Percentiles rank a stretch among this genome's conserved stretches.
These are phyloP conservation scores for Amauroascus niger DNA, from an alignment of 2,329 filamentous ascomycete species.

Conservation along the genomic window DNA sequence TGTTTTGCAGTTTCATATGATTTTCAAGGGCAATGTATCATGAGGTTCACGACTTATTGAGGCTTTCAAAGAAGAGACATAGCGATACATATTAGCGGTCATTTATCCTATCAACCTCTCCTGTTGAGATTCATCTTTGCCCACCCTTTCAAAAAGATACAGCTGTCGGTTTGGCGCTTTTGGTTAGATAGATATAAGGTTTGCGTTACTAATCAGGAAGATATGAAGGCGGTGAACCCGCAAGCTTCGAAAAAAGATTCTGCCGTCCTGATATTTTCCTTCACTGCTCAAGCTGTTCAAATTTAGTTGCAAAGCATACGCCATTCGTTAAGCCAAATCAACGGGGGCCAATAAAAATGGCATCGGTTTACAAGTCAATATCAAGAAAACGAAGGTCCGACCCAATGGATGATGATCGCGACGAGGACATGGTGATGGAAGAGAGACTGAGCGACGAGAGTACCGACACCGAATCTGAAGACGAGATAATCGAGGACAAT, in stretches of 20 bases:
- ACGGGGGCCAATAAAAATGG: slow-evolving; percentile 32
- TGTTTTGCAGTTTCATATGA: not conserved
- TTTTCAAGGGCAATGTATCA: not conserved
- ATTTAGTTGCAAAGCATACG: not conserved
- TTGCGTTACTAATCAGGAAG: not conserved
- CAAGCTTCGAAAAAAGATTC: slow-evolving; percentile 8
- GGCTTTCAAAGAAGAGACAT: not conserved
- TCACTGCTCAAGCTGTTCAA: not conserved
- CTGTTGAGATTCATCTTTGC: no score
- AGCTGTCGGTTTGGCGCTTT: no score
- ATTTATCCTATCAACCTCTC: slow-evolving; percentile 3
- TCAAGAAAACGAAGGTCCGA: slow-evolving; percentile 27
- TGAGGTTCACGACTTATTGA: not conserved
- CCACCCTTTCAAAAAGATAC: no score
- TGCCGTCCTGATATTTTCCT: not conserved
- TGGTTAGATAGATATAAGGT: no score
- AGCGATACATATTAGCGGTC: not conserved
- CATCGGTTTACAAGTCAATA: slow-evolving; percentile 49
- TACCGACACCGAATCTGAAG: slow-evolving; percentile 39
- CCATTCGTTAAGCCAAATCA: not conserved
- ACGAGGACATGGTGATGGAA: slow-evolving; percentile 17
- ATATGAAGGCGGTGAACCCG: not conserved
- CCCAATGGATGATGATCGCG: slow-evolving; percentile 4
- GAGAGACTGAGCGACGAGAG: slow-evolving; percentile 19
- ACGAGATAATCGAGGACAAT: slow-evolving; percentile 49